Conservation (phyloP, 345 rosid species). For the Ricinus communis region DNA sequence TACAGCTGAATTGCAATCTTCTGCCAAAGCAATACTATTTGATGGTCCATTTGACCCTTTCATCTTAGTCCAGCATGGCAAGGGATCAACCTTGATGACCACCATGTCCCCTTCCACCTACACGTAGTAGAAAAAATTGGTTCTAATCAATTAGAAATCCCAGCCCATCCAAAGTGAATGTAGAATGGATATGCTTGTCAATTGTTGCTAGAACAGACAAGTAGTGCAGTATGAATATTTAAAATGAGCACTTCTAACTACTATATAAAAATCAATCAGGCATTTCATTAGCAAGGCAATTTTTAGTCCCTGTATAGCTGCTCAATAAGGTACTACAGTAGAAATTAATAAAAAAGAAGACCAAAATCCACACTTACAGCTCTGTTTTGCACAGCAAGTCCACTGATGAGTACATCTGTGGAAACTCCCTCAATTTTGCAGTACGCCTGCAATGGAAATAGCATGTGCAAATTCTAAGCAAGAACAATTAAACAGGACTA, state of each 20-base stretch:
- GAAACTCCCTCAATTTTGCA: constrained; percentile 93
- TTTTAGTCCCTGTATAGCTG: not conserved
- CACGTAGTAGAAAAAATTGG: constrained; percentile 11
- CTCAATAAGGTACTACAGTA: not conserved
- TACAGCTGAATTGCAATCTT: constrained; percentile 29
- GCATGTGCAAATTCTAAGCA: not conserved
- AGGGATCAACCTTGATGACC: constrained; percentile 61
- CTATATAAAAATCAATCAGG: not conserved
- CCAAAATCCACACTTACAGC: constrained; percentile 58
- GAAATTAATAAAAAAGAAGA: not conserved
- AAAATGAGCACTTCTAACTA: not conserved
- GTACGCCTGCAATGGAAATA: constrained; percentile 58
- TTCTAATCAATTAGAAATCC: constrained; percentile 3
- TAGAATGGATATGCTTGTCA: not conserved
- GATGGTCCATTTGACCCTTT: constrained; percentile 58
- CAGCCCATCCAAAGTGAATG: constrained; percentile 1
- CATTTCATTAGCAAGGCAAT: constrained; percentile 2
- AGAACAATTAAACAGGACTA: not conserved
- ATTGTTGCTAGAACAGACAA: not conserved
- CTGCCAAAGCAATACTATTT: constrained; percentile 25
- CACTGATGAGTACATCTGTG: constrained; percentile 71
- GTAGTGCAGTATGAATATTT: not conserved
- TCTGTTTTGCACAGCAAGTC: constrained; percentile 72
- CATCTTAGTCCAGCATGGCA: constrained; percentile 71
- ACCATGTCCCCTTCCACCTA: constrained; percentile 88